Evolutionary conservation across 768 basidiomycete genomes (phyloP).

Genomic region (Stropharia rugosoannulata): DNA sequence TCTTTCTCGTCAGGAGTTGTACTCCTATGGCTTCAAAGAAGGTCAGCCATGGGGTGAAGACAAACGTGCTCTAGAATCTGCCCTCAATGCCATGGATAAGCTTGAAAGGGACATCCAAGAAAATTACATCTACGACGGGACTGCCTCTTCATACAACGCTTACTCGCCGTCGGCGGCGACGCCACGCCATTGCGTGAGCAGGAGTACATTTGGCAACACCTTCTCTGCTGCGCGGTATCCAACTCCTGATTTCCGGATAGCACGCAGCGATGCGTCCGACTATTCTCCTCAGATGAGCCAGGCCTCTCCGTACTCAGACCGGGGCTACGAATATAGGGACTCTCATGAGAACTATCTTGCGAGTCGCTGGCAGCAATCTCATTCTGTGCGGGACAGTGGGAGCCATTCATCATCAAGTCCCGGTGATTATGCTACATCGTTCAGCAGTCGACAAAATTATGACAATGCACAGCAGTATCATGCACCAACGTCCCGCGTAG

Average conservation of each 20-base stretch:
- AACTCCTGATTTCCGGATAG: constrained; percentile 12
- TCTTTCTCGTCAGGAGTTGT: constrained; percentile 22
- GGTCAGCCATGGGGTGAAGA: constrained; percentile 29
- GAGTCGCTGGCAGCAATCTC: too few relatives aligned
- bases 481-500: background rate
- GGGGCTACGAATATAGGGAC: background rate
- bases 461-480: background rate
- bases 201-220: background rate
- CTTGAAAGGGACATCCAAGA: constrained; percentile 19
- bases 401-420: background rate
- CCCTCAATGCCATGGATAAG: constrained; percentile 20
- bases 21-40: constrained; percentile 28
- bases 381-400: background rate
- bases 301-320: constrained; percentile 2
- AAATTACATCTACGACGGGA: constrained; percentile 14
- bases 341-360: background rate
- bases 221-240: constrained; percentile 4
- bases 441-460: background rate
- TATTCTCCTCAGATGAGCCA: constrained; percentile 3
- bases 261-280: constrained; percentile 15
- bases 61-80: constrained; percentile 25
- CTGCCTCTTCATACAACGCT: constrained; percentile 4
- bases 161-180: constrained; percentile 1
- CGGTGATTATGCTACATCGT: background rate
- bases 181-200: constrained; percentile 2